Base-by-base conservation (phyloP, 1,139 yeast species). In the Saccharomycopsis crataegensis region DNA sequence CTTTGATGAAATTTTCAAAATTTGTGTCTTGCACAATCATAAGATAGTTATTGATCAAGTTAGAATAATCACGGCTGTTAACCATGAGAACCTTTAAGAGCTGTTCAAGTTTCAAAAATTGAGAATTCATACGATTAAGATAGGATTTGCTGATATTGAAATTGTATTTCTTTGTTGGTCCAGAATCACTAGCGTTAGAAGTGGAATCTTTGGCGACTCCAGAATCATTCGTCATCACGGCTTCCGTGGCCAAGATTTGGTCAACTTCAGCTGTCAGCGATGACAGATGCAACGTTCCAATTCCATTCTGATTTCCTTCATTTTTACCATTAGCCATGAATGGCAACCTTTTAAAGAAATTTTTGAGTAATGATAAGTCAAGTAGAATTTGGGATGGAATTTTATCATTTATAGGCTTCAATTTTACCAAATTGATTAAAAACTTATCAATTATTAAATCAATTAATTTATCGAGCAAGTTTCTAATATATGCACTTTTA, bases 341-440 rank as follows among this genome's bases (percentile, higher is more conserved):
- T 4, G 89, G 89, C 51, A 87, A 70, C 28, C 67, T 69, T 28
- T 77, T 60, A 50, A 89, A 75, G 36, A 78, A 71, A 37, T 73
- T 73, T 62, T 85, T 85, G 61, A 93, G 67, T 8, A 78, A 74
- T 45, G 82, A 80, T 4, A 86, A 64, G 67, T 93, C 99, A 40
- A 85, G 70, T 42, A 85, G 70, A 64, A 93, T 74, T 65, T 91
- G 97, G 65, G 91, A 96, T 6, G 94, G 85, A 60, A 85, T 83
- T 17, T 50, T 56, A 28, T 83, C 83, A 6, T 78, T 74, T 41
- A 91, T 76, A 1, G 95, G 95, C 57, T 78, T 79, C 62, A 83
- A 65, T 54, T 76, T 75, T 34, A 78, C 74, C 43, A 89, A 76
- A 57, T 79, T 78, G 46, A 76, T 71, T 51, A 84, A 65, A 60